phyloP scores from a whole-genome alignment of 768 basidiomycete species.

The Leccinum pellstonianum region DNA sequence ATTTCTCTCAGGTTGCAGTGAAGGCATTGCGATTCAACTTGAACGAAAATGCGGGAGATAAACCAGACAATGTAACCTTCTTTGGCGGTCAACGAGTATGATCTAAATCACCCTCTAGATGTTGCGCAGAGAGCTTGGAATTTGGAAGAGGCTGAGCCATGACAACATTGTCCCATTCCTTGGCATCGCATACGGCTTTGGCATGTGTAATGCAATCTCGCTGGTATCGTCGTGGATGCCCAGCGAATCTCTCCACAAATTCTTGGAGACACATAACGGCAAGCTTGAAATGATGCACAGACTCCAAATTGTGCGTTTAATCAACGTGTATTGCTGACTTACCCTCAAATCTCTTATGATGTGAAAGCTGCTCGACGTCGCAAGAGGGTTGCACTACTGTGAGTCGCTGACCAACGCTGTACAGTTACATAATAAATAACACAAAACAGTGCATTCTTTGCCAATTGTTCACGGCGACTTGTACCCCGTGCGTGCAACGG shows the following conservation, averaged over 20 bases:
- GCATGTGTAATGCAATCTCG: background rate
- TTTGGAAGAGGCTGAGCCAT: background rate
- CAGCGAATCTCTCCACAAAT: background rate
- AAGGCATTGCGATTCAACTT: background rate
- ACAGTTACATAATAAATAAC: too few species aligned
- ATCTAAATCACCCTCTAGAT: background rate
- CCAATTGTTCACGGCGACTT: background rate
- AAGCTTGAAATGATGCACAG: background rate
- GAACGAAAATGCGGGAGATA: too few species aligned
- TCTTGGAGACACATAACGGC: background rate
- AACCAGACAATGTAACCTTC: background rate
- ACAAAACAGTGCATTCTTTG: background rate
- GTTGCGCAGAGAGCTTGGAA: background rate
- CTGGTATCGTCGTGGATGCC: background rate
- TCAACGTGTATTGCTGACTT: background rate
- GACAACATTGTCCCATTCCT: background rate
- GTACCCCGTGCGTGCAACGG: background rate
- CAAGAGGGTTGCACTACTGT: background rate
- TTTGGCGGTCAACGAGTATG: background rate
- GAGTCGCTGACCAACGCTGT: too few species aligned
- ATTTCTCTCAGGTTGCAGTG: conserved; percentile 1
- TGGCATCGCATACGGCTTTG: background rate
- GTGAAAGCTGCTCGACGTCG: background rate
- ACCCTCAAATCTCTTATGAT: background rate
- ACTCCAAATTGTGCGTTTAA: background rate